Percentiles rank a stretch among this genome's conserved stretches.
phyloP scores from a whole-genome alignment of 2,329 filamentous ascomycete species.

The Emmonsia crescens region DNA sequence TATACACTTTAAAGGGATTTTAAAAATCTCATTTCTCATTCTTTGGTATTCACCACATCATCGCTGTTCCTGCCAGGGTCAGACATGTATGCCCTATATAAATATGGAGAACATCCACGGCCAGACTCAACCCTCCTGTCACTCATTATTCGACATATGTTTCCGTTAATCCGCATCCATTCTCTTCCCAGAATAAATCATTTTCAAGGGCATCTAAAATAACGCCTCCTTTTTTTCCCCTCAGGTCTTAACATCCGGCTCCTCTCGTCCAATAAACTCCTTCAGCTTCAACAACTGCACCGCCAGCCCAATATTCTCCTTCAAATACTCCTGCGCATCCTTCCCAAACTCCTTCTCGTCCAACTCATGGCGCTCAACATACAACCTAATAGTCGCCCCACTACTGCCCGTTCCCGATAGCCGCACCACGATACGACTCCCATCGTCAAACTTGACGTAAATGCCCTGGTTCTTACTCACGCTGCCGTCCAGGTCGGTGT shows the following conservation, averaged over 20 bases:
- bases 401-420: constrained; percentile 91
- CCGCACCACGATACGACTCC: constrained; percentile 88
- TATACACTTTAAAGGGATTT: background rate
- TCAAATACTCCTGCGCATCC: constrained; percentile 88
- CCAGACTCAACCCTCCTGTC: background rate
- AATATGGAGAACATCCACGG: background rate
- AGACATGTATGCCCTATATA: too few relatives aligned
- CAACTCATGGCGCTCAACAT: constrained; percentile 88
- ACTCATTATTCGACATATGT: too few relatives aligned
- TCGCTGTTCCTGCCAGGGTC: too few relatives aligned
- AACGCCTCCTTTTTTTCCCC: background rate
- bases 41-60: too few relatives aligned
- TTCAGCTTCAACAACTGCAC: constrained; percentile 82
- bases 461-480: constrained; percentile 94
- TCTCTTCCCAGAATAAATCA: background rate
- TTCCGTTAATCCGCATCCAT: too few relatives aligned
- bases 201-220: too few relatives aligned
- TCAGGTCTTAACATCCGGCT: constrained; percentile 92
- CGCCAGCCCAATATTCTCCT: constrained; percentile 77
- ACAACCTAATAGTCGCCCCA: constrained; percentile 90
- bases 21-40: background rate
- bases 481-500: constrained; percentile 96
- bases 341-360: constrained; percentile 66
- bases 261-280: constrained; percentile 81
- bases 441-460: constrained; percentile 87